phyloP scores from a whole-genome alignment of 176 grass and related monocot genomes.

The Oryza glaberrima region DNA sequence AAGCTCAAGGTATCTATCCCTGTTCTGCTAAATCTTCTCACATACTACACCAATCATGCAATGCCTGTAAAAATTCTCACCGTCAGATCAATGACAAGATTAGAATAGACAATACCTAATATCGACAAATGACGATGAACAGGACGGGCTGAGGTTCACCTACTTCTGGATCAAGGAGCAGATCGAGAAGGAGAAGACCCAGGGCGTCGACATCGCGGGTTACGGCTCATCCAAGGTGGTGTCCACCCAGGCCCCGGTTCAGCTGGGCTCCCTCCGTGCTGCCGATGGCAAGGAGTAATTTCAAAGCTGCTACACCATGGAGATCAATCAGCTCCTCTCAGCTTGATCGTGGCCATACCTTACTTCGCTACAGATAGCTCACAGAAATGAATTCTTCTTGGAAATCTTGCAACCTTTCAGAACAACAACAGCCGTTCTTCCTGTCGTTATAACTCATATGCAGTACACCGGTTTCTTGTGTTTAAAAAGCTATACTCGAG shows the following conservation, averaged over 20 bases:
- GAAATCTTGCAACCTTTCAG: neutral
- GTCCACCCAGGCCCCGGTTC: constrained; percentile 69
- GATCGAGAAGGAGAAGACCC: constrained; percentile 68
- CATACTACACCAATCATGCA: neutral
- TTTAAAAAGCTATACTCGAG: neutral
- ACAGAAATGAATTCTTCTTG: no score
- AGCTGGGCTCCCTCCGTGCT: constrained; percentile 80
- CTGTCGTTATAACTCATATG: neutral
- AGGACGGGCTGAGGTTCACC: constrained; percentile 80
- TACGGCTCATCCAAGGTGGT: constrained; percentile 86
- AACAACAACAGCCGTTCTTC: neutral
- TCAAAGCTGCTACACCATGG: neutral
- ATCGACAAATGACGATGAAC: neutral
- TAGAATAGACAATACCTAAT: neutral
- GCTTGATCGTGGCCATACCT: neutral
- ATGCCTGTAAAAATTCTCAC: no score
- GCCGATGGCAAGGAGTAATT: constrained; percentile 69
- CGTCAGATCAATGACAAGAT: no score
- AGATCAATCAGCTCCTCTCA: neutral
- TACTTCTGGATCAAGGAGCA: constrained; percentile 97
- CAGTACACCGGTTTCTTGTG: neutral
- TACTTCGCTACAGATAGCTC: neutral
- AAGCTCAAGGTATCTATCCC: constrained; percentile 65
- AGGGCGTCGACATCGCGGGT: constrained; percentile 46
- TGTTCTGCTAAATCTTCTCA: neutral